Percentiles rank a stretch among this genome's conserved stretches.
These are phyloP conservation scores for Xylaria curta DNA, from an alignment of 495 filamentous ascomycete species.

Conservation along the genomic window DNA sequence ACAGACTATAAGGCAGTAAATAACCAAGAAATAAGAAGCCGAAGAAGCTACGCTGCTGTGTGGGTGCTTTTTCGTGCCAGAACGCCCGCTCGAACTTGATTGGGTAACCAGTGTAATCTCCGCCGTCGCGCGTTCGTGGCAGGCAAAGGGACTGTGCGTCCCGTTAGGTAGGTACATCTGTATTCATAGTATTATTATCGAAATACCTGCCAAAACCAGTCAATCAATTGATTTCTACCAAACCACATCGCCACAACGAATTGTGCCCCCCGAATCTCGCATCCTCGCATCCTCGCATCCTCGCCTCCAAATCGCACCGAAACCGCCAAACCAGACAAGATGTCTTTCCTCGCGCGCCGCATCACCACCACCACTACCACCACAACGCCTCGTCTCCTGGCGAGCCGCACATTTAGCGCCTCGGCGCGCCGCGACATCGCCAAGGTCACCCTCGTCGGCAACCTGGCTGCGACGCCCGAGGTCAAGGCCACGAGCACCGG, in stretches of 20 bases:
- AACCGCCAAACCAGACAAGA: constrained; percentile 5
- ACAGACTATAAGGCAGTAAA: too few species aligned
- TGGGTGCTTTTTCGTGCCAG: neutral
- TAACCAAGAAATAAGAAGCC: too few species aligned
- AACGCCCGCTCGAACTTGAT: neutral
- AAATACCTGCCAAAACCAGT: too few species aligned
- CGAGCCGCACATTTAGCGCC: constrained; percentile 61
- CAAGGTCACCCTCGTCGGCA: constrained; percentile 74
- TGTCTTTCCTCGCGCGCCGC: constrained; percentile 49
- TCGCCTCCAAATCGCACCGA: neutral
- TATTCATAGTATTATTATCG: neutral
- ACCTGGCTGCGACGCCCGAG: constrained; percentile 75
- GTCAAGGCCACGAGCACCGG: constrained; percentile 68
- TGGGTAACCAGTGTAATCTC: constrained; percentile 6
- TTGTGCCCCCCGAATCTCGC: neutral
- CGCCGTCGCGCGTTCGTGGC: constrained; percentile 9
- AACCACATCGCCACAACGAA: neutral
- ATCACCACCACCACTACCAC: constrained; percentile 42
- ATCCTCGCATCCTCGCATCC: too few species aligned
- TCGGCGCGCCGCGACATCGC: constrained; percentile 64
- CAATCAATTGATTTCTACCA: neutral
- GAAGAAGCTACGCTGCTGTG: neutral
- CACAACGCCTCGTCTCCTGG: constrained; percentile 37
- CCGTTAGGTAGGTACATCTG: neutral
- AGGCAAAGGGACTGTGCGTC: neutral